Base-by-base conservation (phyloP, 495 filamentous ascomycete genomes). In the Aspergillus leporis region DNA sequence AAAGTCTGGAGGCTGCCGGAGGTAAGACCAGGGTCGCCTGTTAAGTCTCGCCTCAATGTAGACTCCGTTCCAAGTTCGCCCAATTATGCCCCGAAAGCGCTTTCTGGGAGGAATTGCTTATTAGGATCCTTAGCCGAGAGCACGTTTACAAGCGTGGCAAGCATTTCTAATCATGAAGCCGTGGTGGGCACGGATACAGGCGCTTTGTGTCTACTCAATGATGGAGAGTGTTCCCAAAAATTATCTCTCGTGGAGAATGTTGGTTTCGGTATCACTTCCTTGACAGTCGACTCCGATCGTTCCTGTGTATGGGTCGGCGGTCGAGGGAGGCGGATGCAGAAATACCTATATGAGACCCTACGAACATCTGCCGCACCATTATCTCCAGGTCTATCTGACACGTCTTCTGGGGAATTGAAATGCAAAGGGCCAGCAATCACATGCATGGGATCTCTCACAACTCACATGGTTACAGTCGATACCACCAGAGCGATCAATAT, bases 1-100 rank as follows among this genome's bases (percentile, higher is more conserved):
- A 98, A 98, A 71, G 83, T 95, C 31, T 98, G 94, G 94, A 83
- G 89, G 61, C 83, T 92, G 18, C 90, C 93, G 31, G 87, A 90
- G 10, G 68, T 61, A 13, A 67, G 69, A 64, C 61, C 76, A 51
- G 74, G 66, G 12, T 81, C 81, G 14, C 80, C 79, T 0, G 67
- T 75, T 13, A 85, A 83, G 57, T 67, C 74, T 58, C 82, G 79
- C 18, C 56, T 70, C 57, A 77, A 72, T 59, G 51, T 65, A 22
- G 82, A 82, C 30, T 70, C 68, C 18, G 61, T 61, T 51, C 65
- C 64, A 10, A 78, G 65, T 23, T 73, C 76, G 2, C 61, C 73
- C 21, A 79, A 71, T 55, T 69, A 74, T n/a, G 70, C 71, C n/a
- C 81, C 83, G 5, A 83, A 77, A 58, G 81, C 83, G 25, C 73